Evolutionary conservation across 2,329 filamentous ascomycete genomes (phyloP).

Genomic region (Pseudogymnoascus sp.): DNA sequence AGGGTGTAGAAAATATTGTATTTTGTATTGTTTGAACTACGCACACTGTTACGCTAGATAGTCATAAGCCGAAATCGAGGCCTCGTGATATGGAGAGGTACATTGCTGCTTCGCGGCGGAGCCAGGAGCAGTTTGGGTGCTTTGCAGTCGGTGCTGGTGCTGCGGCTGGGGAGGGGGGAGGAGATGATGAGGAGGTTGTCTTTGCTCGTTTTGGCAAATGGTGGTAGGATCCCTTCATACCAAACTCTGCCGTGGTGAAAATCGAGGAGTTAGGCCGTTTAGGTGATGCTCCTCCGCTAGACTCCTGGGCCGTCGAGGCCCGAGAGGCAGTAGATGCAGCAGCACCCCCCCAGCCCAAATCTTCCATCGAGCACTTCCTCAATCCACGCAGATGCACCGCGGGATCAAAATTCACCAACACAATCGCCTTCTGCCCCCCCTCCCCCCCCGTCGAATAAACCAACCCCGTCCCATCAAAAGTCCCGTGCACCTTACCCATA

Average conservation of each 20-base stretch:
- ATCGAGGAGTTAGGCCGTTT: not conserved
- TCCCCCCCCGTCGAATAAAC: conserved; percentile 36
- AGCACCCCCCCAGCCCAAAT: not conserved
- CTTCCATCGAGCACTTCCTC: conserved; percentile 19
- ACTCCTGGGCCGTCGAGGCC: not conserved
- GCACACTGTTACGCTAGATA: not conserved
- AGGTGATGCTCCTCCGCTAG: not conserved
- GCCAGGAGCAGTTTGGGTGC: not conserved
- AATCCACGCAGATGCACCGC: conserved; percentile 29
- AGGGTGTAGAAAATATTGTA: too few relatives aligned
- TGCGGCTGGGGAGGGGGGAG: not conserved
- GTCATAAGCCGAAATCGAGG: not conserved
- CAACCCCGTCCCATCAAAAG: conserved; percentile 41
- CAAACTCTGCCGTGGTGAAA: not conserved
- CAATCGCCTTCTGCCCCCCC: conserved; percentile 27
- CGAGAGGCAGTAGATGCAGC: not conserved
- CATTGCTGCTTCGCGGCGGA: not conserved
- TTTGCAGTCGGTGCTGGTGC: not conserved
- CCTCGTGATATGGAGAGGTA: not conserved
- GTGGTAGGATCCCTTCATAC: not conserved
- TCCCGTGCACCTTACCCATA: conserved; percentile 33
- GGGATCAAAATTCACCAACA: conserved; percentile 40
- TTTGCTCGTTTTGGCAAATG: not conserved
- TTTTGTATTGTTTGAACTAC: not conserved
- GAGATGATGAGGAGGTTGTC: not conserved